phyloP scores from a whole-genome alignment of 805 yeast genomes.

The Starmerella bombi region DNA sequence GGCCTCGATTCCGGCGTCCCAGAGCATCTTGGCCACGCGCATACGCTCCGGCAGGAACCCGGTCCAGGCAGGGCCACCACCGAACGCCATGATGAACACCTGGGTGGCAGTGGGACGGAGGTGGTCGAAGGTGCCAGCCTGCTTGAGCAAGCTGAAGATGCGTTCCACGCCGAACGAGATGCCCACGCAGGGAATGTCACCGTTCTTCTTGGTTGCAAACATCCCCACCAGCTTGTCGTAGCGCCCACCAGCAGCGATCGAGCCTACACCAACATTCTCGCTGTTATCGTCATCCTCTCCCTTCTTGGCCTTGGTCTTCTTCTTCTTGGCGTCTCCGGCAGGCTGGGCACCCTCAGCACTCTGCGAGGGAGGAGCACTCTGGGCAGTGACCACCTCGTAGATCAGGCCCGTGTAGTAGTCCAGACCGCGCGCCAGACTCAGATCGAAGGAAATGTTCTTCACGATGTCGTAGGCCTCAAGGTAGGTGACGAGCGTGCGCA shows the following conservation, averaged over 20 bases:
- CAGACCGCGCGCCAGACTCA: slow-evolving; percentile 92
- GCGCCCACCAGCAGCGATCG: slow-evolving; percentile 98
- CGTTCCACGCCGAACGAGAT: slow-evolving; percentile 95
- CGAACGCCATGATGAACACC: slow-evolving; percentile 93
- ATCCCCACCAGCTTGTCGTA: slow-evolving; percentile 93
- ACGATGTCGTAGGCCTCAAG: slow-evolving; percentile 67
- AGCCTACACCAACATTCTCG: slow-evolving; percentile 94
- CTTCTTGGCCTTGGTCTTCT: slow-evolving; percentile 29
- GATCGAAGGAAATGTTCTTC: slow-evolving; percentile 57
- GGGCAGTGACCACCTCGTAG: slow-evolving; percentile 90
- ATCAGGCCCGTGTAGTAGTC: slow-evolving; percentile 96
- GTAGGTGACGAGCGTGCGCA: slow-evolving; percentile 60
- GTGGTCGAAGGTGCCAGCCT: slow-evolving; percentile 50
- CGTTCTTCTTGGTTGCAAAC: slow-evolving; percentile 71
- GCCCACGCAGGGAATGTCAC: slow-evolving; percentile 92
- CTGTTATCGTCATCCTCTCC: slow-evolving; percentile 79
- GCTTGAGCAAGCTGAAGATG: slow-evolving; percentile 75
- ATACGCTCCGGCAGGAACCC: slow-evolving; percentile 89
- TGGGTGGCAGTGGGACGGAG: slow-evolving; percentile 80
- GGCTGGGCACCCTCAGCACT: slow-evolving; percentile 39
- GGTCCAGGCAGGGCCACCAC: slow-evolving; percentile 93
- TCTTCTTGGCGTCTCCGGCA: slow-evolving; percentile 36
- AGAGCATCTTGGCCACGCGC: slow-evolving; percentile 65
- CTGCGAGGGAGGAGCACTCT: slow-evolving; percentile 79
- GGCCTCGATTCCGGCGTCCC: slow-evolving; percentile 80